Evolutionary conservation across 179 eudicot genomes (phyloP).

Genomic region (Monotropa hypopitys): DNA sequence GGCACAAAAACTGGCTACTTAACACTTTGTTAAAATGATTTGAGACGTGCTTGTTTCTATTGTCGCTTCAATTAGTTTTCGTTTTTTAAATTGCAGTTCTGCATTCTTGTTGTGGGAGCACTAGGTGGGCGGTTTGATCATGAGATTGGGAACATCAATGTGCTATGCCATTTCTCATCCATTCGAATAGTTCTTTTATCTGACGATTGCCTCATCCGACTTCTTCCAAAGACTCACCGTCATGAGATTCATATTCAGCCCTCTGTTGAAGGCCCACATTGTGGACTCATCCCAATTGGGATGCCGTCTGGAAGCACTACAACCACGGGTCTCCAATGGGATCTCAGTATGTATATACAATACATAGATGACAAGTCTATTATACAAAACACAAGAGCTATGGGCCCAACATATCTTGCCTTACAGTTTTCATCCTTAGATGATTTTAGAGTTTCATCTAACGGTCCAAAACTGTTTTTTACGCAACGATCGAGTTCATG

Average conservation of each 20-base stretch:
- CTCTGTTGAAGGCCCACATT: conserved; percentile 81
- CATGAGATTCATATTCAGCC: conserved; percentile 63
- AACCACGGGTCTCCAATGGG: conserved; percentile 83
- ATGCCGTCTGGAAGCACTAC: conserved; percentile 44
- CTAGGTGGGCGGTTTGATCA: conserved; percentile 97
- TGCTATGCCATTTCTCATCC: conserved; percentile 53
- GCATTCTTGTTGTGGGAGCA: conserved; percentile 77
- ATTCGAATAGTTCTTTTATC: conserved; percentile 62
- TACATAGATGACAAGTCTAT: not conserved
- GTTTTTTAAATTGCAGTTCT: conserved; percentile 32
- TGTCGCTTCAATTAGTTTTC: not conserved
- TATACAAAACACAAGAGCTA: no score
- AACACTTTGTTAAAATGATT: not conserved
- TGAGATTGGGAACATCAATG: conserved; percentile 82
- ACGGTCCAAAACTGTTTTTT: no score
- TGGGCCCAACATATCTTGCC: no score
- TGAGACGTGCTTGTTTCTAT: not conserved
- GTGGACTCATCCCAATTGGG: conserved; percentile 82
- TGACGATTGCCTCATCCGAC: conserved; percentile 76
- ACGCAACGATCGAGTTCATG: no score
- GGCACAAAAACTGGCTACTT: not conserved
- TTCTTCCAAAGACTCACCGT: conserved; percentile 57
- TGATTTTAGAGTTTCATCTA: no score
- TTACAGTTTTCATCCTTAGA: no score
- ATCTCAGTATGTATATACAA: conserved; percentile 51